phyloP scores from a whole-genome alignment of 2,329 filamentous ascomycete species.

The Calonectria fujianensis region DNA sequence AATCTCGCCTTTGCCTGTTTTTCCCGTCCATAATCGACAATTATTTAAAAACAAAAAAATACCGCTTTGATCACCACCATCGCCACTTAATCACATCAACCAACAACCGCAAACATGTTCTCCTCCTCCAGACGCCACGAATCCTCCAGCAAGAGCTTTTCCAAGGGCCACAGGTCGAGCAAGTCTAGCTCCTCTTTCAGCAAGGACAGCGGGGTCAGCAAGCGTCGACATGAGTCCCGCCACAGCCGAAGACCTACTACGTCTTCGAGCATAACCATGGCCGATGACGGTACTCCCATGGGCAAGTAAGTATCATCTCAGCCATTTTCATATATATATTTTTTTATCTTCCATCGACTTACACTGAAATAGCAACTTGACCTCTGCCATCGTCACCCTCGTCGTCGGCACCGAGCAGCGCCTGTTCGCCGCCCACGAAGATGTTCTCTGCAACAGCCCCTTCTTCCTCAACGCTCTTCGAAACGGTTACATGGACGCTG shows the following conservation, averaged over 20 bases:
- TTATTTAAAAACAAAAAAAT: slow-evolving; percentile 5
- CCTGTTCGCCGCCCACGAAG: slow-evolving; percentile 93
- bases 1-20: slow-evolving; percentile 31
- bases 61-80: slow-evolving; percentile 20
- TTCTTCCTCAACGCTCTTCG: slow-evolving; percentile 77
- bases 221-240: slow-evolving; percentile 71
- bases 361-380: slow-evolving; percentile 67
- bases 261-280: slow-evolving; percentile 62
- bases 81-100: slow-evolving; percentile 42
- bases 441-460: slow-evolving; percentile 85
- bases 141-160: slow-evolving; percentile 70
- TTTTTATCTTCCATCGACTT: slow-evolving; percentile 1
- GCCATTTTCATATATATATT: neutral
- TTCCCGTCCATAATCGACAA: slow-evolving; percentile 39
- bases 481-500: slow-evolving; percentile 59
- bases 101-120: slow-evolving; percentile 64
- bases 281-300: slow-evolving; percentile 62
- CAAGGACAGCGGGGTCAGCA: slow-evolving; percentile 72
- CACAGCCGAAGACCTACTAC: slow-evolving; percentile 68
- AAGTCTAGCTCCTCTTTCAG: slow-evolving; percentile 74
- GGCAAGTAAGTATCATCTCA: slow-evolving; percentile 63
- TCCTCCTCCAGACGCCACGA: slow-evolving; percentile 67
- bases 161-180: slow-evolving; percentile 69
- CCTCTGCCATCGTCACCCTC: slow-evolving; percentile 85
- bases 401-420: slow-evolving; percentile 87